Base-by-base conservation (phyloP, 2,329 filamentous ascomycete genomes). In the Fusarium sp. region DNA sequence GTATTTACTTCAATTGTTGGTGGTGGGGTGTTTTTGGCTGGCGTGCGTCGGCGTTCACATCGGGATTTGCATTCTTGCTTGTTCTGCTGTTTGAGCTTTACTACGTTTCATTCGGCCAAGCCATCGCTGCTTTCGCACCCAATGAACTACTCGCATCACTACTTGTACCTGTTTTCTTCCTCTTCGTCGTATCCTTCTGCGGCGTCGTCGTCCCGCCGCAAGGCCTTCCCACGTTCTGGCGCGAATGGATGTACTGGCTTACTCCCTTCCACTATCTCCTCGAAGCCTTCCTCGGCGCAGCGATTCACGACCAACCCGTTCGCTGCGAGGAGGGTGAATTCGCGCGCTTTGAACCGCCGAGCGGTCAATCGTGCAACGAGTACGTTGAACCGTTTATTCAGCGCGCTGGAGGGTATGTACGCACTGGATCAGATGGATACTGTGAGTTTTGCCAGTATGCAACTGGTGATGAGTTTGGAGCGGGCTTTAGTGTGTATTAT, bases 171-270 rank as follows among this genome's bases (percentile, higher is more conserved):
- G 78, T 92, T 7, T 92, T 93, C 80, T 92, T 93, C 82, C 86
- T 91, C 31, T 93, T 93, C 74, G 86, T 93, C 41, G 85, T 92
- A 27, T 87, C 87, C 13, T 93, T 93, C 84, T 93, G 91, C 78
- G 91, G 91, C 63, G 89, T 93, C 10, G 86, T 92, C 14, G 90
- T 93, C 2, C 90, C 91, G 0, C 89, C 88, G 20, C 76, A 71
- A 4, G 84, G 84, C 7, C 80, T 93, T 1, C 88, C 89, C 0
- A 79, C 83, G 3, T 93, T 93, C 78, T 93, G 91, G 91, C 83
- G 85, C 18, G 80, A 80, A 12, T 89, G 86, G 86, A 89, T 91
- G 88, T 92, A 93, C 79, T 89, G 87, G 80, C 83, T 93, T 27
- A 90, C 90, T 0, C 91, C 91, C 0, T 92, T 92, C 79, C 87